phyloP scores from a whole-genome alignment of 2,329 filamentous ascomycete genomes.

The Trichoderma brevicompactum region DNA sequence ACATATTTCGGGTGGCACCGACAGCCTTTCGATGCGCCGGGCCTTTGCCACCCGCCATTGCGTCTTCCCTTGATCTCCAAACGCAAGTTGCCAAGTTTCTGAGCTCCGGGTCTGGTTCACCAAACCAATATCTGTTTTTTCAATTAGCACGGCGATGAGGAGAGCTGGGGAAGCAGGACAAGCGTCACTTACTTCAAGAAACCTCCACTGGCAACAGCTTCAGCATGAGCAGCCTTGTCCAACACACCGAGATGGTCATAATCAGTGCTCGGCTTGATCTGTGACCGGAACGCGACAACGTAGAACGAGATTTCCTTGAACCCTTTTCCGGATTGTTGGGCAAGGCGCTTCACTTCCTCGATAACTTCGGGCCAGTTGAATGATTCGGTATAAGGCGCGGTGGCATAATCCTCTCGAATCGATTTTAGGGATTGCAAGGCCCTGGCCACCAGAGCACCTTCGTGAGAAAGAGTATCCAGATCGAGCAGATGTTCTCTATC shows the following conservation, averaged over 20 bases:
- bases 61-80: constrained; percentile 65
- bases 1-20: constrained; percentile 65
- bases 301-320: constrained; percentile 75
- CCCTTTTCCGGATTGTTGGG: constrained; percentile 46
- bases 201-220: constrained; percentile 78
- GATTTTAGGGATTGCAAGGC: constrained; percentile 69
- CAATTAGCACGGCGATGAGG: constrained; percentile 31
- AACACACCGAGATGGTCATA: constrained; percentile 70
- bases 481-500: constrained; percentile 73
- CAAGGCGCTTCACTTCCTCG: constrained; percentile 58
- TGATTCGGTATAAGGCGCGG: constrained; percentile 69
- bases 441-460: constrained; percentile 71
- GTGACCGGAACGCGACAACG: constrained; percentile 81
- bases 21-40: constrained; percentile 67
- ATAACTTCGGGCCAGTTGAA: constrained; percentile 79
- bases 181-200: constrained; percentile 68
- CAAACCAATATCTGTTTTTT: constrained; percentile 80
- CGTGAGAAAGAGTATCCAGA: constrained; percentile 65
- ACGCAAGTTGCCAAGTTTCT: constrained; percentile 82
- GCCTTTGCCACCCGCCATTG: constrained; percentile 61
- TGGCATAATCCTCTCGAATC: constrained; percentile 73
- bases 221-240: constrained; percentile 78
- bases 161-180: not conserved
- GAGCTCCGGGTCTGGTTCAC: constrained; percentile 68
- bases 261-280: constrained; percentile 68